Conservation (phyloP, 768 basidiomycete genomes). For the Leccinum variicolor region DNA sequence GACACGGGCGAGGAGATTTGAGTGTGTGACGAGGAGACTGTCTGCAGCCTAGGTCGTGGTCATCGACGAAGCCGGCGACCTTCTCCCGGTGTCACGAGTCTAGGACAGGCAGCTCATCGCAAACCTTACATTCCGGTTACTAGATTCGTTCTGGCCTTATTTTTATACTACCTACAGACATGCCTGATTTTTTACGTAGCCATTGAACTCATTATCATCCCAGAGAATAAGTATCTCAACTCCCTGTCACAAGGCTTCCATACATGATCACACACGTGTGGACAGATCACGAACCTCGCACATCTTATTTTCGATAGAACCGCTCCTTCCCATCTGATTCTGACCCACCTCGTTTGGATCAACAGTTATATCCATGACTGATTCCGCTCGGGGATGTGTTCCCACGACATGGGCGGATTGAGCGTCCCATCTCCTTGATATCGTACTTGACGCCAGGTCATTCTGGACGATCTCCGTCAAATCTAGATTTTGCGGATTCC, state of each 20-base stretch:
- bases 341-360: neutral
- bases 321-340: neutral
- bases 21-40: slow-evolving; percentile 59
- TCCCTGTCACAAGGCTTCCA: neutral
- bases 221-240: neutral
- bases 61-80: neutral
- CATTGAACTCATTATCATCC: too few relatives aligned
- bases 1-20: slow-evolving; percentile 53
- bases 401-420: neutral
- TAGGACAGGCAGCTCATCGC: too few relatives aligned
- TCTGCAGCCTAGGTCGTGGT: slow-evolving; percentile 57
- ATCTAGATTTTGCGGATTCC: neutral
- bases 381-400: neutral
- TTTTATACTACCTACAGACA: too few relatives aligned
- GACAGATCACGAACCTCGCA: neutral
- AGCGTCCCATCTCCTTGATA: neutral
- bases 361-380: neutral
- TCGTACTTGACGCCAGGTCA: neutral
- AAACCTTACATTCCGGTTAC: too few relatives aligned
- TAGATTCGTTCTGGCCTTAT: too few relatives aligned
- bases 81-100: too few relatives aligned
- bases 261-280: neutral
- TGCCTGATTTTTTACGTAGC: too few relatives aligned
- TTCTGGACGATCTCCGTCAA: neutral
- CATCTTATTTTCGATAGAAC: too few relatives aligned